phyloP scores from a whole-genome alignment of 1,284 basidiomycete genomes.

The Farysia itapuensis region DNA sequence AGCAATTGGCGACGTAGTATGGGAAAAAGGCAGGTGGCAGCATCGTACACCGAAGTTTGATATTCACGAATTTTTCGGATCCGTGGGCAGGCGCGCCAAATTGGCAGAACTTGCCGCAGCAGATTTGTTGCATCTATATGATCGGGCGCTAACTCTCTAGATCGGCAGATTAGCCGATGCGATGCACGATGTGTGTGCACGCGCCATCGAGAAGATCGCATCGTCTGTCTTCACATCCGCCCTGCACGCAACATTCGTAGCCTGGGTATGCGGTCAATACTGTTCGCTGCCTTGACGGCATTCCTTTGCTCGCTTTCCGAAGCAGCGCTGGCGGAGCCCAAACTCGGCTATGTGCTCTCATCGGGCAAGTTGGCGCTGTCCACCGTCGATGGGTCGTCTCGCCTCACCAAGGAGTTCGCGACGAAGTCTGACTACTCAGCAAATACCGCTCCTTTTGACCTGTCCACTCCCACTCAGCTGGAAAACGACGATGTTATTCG shows the following conservation, averaged over 20 bases:
- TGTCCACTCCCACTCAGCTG: conserved; percentile 15
- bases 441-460: conserved; percentile 20
- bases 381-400: conserved; percentile 35
- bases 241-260: too few species aligned
- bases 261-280: conserved; percentile 1
- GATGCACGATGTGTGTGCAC: too few species aligned
- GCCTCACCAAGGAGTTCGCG: conserved; percentile 24
- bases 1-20: too few species aligned
- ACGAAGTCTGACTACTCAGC: conserved; percentile 22
- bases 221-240: too few species aligned
- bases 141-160: too few species aligned
- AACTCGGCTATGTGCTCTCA: conserved; percentile 33
- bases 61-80: too few species aligned
- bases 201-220: too few species aligned
- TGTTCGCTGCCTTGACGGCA: too few species aligned
- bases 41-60: too few species aligned
- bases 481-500: conserved; percentile 42
- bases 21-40: conserved; percentile 18
- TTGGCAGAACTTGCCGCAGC: conserved; percentile 40
- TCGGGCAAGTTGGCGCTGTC: conserved; percentile 35
- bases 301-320: too few species aligned
- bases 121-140: too few species aligned
- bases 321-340: conserved; percentile 23
- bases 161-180: too few species aligned
- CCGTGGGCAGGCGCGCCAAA: conserved; percentile 11